Conservation (phyloP, 305 asterid genomes). For the Withania somnifera region DNA sequence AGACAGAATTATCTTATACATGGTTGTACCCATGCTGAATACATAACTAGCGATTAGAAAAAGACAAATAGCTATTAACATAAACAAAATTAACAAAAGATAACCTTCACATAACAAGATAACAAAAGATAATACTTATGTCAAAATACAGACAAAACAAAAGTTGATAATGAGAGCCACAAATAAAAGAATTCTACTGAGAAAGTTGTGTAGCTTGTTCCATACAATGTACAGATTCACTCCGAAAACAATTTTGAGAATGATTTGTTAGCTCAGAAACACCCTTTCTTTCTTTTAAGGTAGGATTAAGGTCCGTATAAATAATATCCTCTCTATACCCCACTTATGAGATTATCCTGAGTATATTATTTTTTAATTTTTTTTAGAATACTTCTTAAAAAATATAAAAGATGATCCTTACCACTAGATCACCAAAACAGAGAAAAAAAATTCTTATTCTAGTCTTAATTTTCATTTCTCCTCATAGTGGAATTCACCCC, state of each 20-base stretch:
- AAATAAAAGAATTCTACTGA: neutral
- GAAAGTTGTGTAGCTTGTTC: neutral
- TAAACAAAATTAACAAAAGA: neutral
- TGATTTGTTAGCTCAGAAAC: no score
- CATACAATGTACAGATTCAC: neutral
- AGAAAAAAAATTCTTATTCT: neutral
- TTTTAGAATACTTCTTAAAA: neutral
- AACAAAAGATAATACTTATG: neutral
- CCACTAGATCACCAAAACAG: neutral
- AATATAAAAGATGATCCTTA: neutral
- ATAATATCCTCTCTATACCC: no score
- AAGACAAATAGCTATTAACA: neutral
- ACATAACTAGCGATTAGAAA: neutral
- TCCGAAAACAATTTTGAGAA: neutral
- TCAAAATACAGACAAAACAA: neutral
- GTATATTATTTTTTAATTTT: no score
- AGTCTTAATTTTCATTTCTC: neutral
- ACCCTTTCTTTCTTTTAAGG: no score
- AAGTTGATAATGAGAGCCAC: neutral
- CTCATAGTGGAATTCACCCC: neutral
- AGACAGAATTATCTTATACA: neutral
- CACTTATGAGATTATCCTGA: no score
- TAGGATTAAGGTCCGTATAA: no score
- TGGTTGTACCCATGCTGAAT: neutral
- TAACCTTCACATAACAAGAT: constrained; percentile 1